Evolutionary conservation across 352 stramenopile species (phyloP).

Genomic region (Globisporangium canariense): DNA sequence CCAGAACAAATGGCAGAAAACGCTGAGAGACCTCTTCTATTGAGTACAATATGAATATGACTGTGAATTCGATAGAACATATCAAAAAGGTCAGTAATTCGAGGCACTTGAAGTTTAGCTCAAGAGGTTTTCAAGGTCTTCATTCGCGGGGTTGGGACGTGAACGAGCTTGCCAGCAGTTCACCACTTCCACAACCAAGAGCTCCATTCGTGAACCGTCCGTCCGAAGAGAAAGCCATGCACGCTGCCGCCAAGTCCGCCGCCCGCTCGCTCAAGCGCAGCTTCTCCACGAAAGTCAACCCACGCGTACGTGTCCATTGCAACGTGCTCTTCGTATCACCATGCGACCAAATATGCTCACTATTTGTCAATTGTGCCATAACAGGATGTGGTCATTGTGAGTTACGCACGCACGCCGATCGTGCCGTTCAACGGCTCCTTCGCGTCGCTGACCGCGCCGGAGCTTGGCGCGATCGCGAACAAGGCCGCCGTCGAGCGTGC

Average conservation of each 20-base stretch:
- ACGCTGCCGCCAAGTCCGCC: constrained; percentile 22
- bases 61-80: not conserved
- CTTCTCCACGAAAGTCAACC: constrained; percentile 37
- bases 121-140: constrained; percentile 9
- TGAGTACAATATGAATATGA: not conserved
- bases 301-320: constrained; percentile 26
- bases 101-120: constrained; percentile 4
- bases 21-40: not conserved
- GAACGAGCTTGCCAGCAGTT: not conserved
- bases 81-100: not conserved
- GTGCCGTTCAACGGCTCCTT: constrained; percentile 94
- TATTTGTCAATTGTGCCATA: constrained; percentile 1
- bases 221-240: constrained; percentile 12
- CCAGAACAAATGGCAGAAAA: not conserved
- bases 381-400: constrained; percentile 93
- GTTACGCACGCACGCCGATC: constrained; percentile 95
- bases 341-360: not conserved
- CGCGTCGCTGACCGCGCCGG: constrained; percentile 78
- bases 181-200: not conserved
- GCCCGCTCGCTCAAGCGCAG: constrained; percentile 33
- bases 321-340: not conserved
- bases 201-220: not conserved
- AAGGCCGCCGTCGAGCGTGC: constrained; percentile 71
- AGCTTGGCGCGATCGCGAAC: constrained; percentile 94
- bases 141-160: constrained; percentile 9